Evolutionary conservation across 768 basidiomycete species (phyloP).

Genomic region (Mycena floridula): DNA sequence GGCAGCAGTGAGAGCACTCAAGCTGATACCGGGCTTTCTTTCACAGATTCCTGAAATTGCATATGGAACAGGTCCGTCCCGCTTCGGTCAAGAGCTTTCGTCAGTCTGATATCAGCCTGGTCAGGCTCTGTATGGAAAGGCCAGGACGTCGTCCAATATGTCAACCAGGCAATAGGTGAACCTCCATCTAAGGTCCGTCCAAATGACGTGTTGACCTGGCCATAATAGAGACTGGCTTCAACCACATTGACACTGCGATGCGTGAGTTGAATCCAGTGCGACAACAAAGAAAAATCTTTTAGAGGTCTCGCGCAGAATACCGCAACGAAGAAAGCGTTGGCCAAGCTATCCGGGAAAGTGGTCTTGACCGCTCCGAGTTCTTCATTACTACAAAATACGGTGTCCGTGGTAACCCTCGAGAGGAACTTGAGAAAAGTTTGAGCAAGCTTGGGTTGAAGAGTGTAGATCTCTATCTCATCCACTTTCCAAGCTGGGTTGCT

Average conservation of each 20-base stretch:
- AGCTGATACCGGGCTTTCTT: background rate
- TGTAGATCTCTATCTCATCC: conserved; percentile 70
- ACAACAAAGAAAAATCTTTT: background rate
- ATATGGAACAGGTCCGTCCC: conserved; percentile 52
- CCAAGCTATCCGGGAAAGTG: conserved; percentile 38
- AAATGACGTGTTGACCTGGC: too few relatives aligned
- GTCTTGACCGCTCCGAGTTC: conserved; percentile 35
- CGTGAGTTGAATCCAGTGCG: conserved; percentile 25
- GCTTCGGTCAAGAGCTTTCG: conserved; percentile 15
- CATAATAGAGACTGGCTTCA: conserved; percentile 55
- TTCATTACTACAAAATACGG: conserved; percentile 55
- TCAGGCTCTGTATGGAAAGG: conserved; percentile 18
- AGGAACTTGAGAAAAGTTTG: conserved; percentile 40
- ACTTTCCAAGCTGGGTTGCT: conserved; percentile 31
- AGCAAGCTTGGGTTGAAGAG: conserved; percentile 37
- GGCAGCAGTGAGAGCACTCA: background rate
- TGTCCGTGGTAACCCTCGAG: conserved; percentile 26
- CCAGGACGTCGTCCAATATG: conserved; percentile 46
- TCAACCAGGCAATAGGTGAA: conserved; percentile 53
- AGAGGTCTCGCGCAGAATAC: conserved; percentile 23
- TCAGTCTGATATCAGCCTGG: background rate
- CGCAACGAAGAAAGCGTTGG: conserved; percentile 28
- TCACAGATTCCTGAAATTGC: conserved; percentile 55
- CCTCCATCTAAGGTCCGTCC: too few relatives aligned
- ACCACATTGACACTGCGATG: conserved; percentile 59